Evolutionary conservation across 176 grass and related monocot species (phyloP).

Genomic region (Eragrostis nindensis): DNA sequence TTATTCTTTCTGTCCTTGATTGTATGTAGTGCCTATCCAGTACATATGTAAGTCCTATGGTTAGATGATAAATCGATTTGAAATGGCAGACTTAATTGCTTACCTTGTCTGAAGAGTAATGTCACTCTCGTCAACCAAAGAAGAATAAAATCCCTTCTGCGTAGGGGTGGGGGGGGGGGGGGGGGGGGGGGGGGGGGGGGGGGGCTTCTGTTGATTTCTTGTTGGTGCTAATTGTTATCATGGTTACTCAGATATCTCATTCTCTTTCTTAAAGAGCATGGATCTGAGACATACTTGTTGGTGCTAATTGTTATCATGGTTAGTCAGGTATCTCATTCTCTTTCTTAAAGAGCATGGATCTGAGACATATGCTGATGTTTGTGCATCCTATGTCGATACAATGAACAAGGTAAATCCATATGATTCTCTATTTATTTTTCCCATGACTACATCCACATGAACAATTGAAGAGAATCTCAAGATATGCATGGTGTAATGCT

Average conservation of each 20-base stretch:
- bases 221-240: conserved; percentile 29
- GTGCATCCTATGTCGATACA: conserved; percentile 68
- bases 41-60: conserved; percentile 2
- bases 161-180: too few relatives aligned
- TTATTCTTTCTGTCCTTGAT: conserved; percentile 5
- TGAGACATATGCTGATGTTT: conserved; percentile 58
- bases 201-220: too few relatives aligned
- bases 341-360: conserved; percentile 90
- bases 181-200: too few relatives aligned
- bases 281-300: conserved; percentile 47
- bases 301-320: conserved; percentile 40
- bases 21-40: background rate
- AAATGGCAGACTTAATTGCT: background rate
- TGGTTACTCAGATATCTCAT: conserved; percentile 70
- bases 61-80: background rate
- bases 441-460: conserved; percentile 21
- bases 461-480: conserved; percentile 8
- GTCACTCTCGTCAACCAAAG: too few relatives aligned
- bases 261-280: conserved; percentile 90
- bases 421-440: conserved; percentile 26
- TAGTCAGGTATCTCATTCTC: conserved; percentile 68
- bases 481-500: conserved; percentile 14
- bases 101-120: conserved; percentile 2
- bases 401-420: conserved; percentile 77
- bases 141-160: too few relatives aligned